Percentiles rank a stretch among this genome's conserved stretches.
phyloP scores from a whole-genome alignment of 2,329 filamentous ascomycete species.

The Coniochaeta sp. region DNA sequence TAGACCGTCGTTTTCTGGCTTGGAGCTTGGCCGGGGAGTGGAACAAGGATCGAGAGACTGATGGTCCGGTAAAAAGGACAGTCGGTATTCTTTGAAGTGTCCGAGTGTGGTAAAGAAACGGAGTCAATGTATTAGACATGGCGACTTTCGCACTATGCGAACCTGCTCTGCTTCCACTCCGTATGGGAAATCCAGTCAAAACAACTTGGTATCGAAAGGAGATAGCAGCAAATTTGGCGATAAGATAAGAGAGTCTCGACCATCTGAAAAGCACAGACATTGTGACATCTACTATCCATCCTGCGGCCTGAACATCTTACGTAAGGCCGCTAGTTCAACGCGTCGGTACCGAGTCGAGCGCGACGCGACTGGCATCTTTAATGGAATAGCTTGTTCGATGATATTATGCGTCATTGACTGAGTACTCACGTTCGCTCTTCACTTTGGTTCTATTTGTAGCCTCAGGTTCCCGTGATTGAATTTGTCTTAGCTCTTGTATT shows the following conservation, averaged over 20 bases:
- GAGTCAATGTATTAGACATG: conserved; percentile 46
- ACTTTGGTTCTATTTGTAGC: neutral
- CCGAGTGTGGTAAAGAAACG: conserved; percentile 66
- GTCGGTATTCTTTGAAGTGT: conserved; percentile 41
- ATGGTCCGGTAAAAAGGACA: conserved; percentile 11
- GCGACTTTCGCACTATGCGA: conserved; percentile 2
- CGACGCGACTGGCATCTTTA: conserved; percentile 2
- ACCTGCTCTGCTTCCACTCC: neutral
- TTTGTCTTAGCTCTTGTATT: no score
- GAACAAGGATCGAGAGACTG: conserved; percentile 17
- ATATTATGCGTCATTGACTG: no score
- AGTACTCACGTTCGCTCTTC: neutral
- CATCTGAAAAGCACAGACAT: no score
- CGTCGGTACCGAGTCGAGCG: neutral
- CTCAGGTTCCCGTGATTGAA: no score
- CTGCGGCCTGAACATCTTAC: no score
- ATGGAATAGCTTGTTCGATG: neutral
- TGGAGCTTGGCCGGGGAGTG: conserved; percentile 8
- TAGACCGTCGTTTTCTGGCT: neutral
- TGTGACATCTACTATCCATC: no score
- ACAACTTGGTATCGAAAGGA: no score
- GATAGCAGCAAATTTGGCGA: conserved; percentile 1
- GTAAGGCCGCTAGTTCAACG: no score
- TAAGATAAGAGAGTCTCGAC: neutral
- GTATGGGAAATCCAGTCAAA: neutral